Conservation (phyloP, 371 early-diverging fungal species). For the Mortierella sp. region DNA sequence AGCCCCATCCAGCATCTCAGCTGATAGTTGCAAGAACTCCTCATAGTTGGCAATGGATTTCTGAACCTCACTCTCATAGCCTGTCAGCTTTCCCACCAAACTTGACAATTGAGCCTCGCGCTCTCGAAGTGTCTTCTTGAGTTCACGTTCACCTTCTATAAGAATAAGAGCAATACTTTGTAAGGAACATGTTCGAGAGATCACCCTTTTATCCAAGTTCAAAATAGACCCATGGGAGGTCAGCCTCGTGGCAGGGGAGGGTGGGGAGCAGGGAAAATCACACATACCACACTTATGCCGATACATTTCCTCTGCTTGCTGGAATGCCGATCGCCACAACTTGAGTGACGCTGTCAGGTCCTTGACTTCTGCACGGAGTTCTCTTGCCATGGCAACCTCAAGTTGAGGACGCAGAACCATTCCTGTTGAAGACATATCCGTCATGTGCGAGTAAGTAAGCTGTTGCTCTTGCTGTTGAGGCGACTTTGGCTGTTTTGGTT, state of each 20-base stretch:
- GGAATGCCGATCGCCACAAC: constrained; percentile 45
- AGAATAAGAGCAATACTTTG: constrained; percentile 4
- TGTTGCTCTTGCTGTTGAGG: not conserved
- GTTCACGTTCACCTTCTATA: constrained; percentile 39
- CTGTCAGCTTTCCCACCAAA: constrained; percentile 31
- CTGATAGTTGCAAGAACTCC: constrained; percentile 29
- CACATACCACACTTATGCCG: constrained; percentile 46
- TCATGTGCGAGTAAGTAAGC: too few relatives aligned
- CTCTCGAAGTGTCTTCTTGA: constrained; percentile 40
- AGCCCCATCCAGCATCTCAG: constrained; percentile 18
- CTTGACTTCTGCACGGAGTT: constrained; percentile 37
- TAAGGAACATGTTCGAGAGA: too few relatives aligned
- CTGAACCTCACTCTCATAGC: constrained; percentile 40
- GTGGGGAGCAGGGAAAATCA: not conserved
- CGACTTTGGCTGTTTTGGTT: too few relatives aligned
- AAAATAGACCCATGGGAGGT: too few relatives aligned
- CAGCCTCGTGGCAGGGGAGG: too few relatives aligned
- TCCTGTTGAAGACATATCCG: too few relatives aligned
- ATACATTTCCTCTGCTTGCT: constrained; percentile 40
- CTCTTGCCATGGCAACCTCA: constrained; percentile 23
- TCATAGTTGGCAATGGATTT: constrained; percentile 42
- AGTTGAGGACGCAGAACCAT: not conserved
- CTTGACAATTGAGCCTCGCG: constrained; percentile 35
- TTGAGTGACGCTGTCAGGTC: constrained; percentile 36
- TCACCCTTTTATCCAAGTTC: too few relatives aligned